Conservation (phyloP, 2,329 filamentous ascomycete genomes). For the Rhinocladiella similis region DNA sequence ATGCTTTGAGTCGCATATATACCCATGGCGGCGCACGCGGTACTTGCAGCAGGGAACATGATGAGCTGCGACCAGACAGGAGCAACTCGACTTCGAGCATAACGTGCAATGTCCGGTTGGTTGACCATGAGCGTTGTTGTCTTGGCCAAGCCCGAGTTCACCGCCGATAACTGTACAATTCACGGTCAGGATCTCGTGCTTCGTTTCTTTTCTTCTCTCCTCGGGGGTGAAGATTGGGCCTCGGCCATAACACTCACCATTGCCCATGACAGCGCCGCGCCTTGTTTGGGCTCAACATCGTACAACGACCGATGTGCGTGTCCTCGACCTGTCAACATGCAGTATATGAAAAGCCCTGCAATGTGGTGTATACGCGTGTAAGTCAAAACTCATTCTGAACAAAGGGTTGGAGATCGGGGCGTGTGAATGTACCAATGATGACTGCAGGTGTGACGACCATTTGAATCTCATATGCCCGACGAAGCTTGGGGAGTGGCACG, state of each 20-base stretch:
- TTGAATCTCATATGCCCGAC: conserved; percentile 13
- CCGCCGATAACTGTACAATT: conserved; percentile 37
- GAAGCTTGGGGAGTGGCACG: conserved; percentile 10
- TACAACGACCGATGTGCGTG: conserved; percentile 11
- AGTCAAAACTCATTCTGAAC: no score
- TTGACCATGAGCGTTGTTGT: conserved; percentile 43
- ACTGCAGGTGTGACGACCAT: conserved; percentile 10
- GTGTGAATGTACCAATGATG: conserved; percentile 9
- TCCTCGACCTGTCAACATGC: conserved; percentile 14
- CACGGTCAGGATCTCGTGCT: conserved; percentile 23
- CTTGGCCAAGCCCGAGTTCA: conserved; percentile 42
- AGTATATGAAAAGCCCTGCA: conserved; percentile 13
- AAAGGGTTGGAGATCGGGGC: no score
- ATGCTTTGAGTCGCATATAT: conserved; percentile 47
- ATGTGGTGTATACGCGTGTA: no score
- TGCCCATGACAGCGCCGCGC: conserved; percentile 15
- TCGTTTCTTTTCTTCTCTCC: neutral
- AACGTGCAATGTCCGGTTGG: conserved; percentile 49
- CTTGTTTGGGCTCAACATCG: conserved; percentile 10
- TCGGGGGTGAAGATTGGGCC: no score
- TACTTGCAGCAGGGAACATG: conserved; percentile 44
- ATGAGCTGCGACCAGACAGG: conserved; percentile 45
- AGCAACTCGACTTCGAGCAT: conserved; percentile 31
- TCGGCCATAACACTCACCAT: no score
- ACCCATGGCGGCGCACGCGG: conserved; percentile 44